Evolutionary conservation across 441 rosid species (phyloP).

Genomic region (Hypseocharis bilobata): DNA sequence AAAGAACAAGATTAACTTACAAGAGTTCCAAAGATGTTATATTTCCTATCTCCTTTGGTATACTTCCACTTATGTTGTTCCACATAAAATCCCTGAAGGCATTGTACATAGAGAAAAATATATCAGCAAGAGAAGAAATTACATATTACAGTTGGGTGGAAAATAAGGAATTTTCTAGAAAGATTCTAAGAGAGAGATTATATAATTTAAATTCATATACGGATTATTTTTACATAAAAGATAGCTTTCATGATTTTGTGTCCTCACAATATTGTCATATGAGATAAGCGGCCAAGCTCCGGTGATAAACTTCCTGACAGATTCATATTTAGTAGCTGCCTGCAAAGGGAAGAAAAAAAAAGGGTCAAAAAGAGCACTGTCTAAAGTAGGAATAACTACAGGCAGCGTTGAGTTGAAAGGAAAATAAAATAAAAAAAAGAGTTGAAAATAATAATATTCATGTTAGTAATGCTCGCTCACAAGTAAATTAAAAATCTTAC

Average conservation of each 20-base stretch:
- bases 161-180: no score
- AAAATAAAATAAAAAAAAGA: no score
- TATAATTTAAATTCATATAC: background rate
- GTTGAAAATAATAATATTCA: no score
- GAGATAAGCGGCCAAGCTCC: constrained; percentile 56
- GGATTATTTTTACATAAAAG: background rate
- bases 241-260: background rate
- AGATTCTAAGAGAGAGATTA: no score
- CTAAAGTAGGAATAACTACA: no score
- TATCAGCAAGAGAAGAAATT: constrained; percentile 17
- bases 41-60: constrained; percentile 86
- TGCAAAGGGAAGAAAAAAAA: constrained; percentile 32
- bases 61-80: constrained; percentile 66
- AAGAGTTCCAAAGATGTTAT: constrained; percentile 62
- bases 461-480: no score
- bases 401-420: no score
- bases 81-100: constrained; percentile 81
- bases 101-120: constrained; percentile 16
- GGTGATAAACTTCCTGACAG: constrained; percentile 74
- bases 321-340: constrained; percentile 68
- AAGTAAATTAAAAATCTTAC: constrained; percentile 38
- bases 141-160: no score
- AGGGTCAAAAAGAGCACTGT: background rate
- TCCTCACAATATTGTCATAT: constrained; percentile 56
- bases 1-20: constrained; percentile 40